Percentiles rank a stretch among this genome's conserved stretches.
Conservation (phyloP, 768 basidiomycete species). For the Daedalea quercina region DNA sequence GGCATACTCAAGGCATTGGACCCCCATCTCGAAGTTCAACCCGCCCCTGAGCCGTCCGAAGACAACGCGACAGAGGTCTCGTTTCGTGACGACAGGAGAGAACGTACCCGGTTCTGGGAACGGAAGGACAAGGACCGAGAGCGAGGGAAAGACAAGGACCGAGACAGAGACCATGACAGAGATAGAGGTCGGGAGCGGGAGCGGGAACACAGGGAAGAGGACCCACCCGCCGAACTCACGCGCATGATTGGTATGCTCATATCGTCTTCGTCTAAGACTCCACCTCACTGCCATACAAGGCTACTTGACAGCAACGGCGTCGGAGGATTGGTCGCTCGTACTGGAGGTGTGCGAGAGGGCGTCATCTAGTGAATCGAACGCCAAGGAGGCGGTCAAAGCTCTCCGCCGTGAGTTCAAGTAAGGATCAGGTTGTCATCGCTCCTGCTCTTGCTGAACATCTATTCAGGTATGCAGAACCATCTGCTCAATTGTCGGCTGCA, state of each 20-base stretch:
- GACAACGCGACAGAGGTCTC: constrained; percentile 24
- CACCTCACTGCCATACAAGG: constrained; percentile 31
- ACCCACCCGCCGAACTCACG: constrained; percentile 47
- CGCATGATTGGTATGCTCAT: constrained; percentile 57
- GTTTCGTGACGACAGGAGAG: constrained; percentile 28
- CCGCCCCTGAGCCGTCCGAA: constrained; percentile 23
- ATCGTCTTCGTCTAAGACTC: neutral
- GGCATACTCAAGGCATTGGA: constrained; percentile 60
- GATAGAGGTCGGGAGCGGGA: constrained; percentile 31
- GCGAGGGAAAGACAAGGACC: constrained; percentile 28
- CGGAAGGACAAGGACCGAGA: constrained; percentile 27
- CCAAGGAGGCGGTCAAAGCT: constrained; percentile 81
- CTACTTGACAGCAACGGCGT: constrained; percentile 67
- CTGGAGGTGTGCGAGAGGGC: constrained; percentile 84
- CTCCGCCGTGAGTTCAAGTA: constrained; percentile 84
- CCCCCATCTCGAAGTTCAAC: constrained; percentile 28
- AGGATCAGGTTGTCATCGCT: constrained; percentile 14
- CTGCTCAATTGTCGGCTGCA: constrained; percentile 71
- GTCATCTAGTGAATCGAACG: constrained; percentile 60
- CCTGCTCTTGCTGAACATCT: constrained; percentile 2
- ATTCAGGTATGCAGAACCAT: constrained; percentile 63
- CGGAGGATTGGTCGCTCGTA: constrained; percentile 78
- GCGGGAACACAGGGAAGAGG: constrained; percentile 35
- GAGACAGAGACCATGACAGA: constrained; percentile 26
- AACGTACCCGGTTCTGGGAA: constrained; percentile 46